Evolutionary conservation across 352 stramenopile species (phyloP).

Genomic region (Phytopythium ostracodes): DNA sequence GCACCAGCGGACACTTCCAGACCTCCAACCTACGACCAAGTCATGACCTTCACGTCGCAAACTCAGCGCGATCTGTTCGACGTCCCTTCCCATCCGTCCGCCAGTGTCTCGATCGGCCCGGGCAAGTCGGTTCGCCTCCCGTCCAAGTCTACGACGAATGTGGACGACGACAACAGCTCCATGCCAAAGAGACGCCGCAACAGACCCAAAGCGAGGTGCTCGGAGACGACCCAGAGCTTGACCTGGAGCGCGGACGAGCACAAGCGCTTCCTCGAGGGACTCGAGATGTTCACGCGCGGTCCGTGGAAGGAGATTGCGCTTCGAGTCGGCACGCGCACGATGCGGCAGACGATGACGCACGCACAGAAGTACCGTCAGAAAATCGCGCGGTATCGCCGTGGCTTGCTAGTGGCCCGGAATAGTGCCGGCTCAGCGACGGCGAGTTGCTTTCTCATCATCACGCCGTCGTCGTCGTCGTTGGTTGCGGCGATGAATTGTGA

Average conservation of each 20-base stretch:
- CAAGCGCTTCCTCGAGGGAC: conserved; percentile 47
- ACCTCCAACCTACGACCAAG: neutral
- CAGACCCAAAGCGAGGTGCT: conserved; percentile 9
- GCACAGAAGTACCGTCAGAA: conserved; percentile 7
- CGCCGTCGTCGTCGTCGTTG: too few relatives aligned
- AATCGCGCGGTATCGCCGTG: neutral
- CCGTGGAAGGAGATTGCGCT: conserved; percentile 5
- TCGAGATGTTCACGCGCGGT: conserved; percentile 33
- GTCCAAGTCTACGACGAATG: conserved; percentile 6
- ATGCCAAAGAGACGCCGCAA: neutral
- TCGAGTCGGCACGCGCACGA: conserved; percentile 1
- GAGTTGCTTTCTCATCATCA: too few relatives aligned
- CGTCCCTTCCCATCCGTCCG: neutral
- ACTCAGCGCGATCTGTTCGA: conserved; percentile 2
- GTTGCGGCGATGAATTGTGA: neutral
- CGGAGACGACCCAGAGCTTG: conserved; percentile 7
- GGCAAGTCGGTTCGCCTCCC: conserved; percentile 28
- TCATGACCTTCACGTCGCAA: conserved; percentile 2
- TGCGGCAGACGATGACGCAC: conserved; percentile 3
- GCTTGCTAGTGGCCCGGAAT: neutral
- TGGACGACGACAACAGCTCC: conserved; percentile 11
- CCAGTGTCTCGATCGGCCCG: neutral
- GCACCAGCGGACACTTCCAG: neutral
- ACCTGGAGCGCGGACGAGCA: conserved; percentile 22
- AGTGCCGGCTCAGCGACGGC: neutral